Base-by-base conservation (phyloP, 1,284 basidiomycete genomes). In the Neolentinus lepideus region DNA sequence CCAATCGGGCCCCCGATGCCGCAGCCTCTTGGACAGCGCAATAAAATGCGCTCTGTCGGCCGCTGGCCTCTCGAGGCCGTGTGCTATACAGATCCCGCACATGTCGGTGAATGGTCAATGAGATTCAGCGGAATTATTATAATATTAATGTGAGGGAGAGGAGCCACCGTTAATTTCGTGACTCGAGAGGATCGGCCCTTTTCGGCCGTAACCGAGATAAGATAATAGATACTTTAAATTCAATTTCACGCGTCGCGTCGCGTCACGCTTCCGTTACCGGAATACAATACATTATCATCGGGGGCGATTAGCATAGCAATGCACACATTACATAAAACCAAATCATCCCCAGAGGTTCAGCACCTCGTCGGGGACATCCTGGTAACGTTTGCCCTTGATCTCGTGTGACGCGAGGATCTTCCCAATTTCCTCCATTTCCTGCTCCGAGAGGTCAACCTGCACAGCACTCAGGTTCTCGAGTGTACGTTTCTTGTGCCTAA, bases 1-100 rank as follows among this genome's bases (percentile, higher is more conserved):
- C 94, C 94, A 98, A 74, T 98, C 94, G 31, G 95, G 95, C 51
- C 94, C 94, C 63, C 94, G 85, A 71, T 97, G 94, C 58, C 95
- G 82, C 62, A 93, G 84, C 63, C 83, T 86, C 75, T 94, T 97
- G 9, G 92, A 93, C 64, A 89, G 80, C 6, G 92, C 88, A 60
- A 97, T 86, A 64, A 87, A 88, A 59, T 78, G 82, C 51, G 86
- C 76, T 60, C 94, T 79, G 64, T 88, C 86, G 16, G 73, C 70
- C 50, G 79, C 66, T 52, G 93, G 84, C 59, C 85, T 86, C 58
- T 88, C 81, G 60, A 94, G 70, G 61, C 86, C 84, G 68, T 94
- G 92, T 55, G 85, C 85, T 60, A 87, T 90, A 63, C 94, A 78
- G 66, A 96, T 96, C 62, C 93, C 93, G 69, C 93, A 96, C 93